Evolutionary conservation across 371 early-diverging fungal species (phyloP), one percentile per base, ranked within the genome.

Genomic region (Saksenaea vasiformis): DNA sequence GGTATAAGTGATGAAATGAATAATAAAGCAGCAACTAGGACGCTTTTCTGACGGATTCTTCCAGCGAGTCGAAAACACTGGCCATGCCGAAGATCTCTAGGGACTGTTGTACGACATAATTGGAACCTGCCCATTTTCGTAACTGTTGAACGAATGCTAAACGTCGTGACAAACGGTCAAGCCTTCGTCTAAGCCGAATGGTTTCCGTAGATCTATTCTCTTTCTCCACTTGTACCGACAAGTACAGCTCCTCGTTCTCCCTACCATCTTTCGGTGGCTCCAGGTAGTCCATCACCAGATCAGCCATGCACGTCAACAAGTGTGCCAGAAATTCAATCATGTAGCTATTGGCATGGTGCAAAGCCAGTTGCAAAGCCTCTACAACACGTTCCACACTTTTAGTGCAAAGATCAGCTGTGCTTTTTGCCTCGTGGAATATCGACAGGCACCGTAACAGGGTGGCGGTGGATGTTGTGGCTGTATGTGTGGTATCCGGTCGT

Each of bases 301-400:
- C 62, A 8, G 39, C 36, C 17, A 62, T 24, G 26, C 55, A 54
- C 27, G 39, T 62, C 37, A 62, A 27, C 37, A 62, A 17, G 24
- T 62, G 56, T 0, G 62, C 62, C 9, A 62, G 39, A 43, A 55
- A 62, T 17, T 62, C 62, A 17, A 62, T 55, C 41, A 62, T 35
- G 22, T 62, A 62, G 10, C 19, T 5, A 22, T 47, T 47, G 22
- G 51, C 51, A 22, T 47, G 51, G 51, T 47, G 51, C 24, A 47
- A 2, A 10, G 51, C 51, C 22, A 47, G 24, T 22, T 47, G n/a
- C 51, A 47, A 19, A 19, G 51, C 51, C 22, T 47, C 51, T 47
- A 47, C 10, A 22, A 22, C 27, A 5, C 24, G n/a, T 47, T 47
- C 51, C 26, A 47, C 22, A 47, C 51, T 47, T 7, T 3, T 11